phyloP scores from a whole-genome alignment of 2,329 filamentous ascomycete genomes.

The Exophiala dermatitidis region DNA sequence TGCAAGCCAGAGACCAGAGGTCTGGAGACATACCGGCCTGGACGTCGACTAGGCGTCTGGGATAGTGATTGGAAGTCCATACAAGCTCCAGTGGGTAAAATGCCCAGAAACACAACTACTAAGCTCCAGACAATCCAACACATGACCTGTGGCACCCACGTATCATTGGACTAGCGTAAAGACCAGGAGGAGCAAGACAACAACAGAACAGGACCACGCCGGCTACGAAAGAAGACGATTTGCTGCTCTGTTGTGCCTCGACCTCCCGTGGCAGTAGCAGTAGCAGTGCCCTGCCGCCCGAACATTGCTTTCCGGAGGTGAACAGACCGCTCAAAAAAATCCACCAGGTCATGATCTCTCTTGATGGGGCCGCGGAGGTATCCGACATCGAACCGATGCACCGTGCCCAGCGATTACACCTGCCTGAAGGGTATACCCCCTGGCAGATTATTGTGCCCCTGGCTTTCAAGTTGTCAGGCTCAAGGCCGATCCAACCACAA shows the following conservation, averaged over 20 bases:
- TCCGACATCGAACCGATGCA: neutral
- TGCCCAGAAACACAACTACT: too few species aligned
- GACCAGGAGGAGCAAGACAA: too few species aligned
- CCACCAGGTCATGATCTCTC: neutral
- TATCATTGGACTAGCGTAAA: too few species aligned
- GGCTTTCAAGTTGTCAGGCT: neutral
- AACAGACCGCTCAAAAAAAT: too few species aligned
- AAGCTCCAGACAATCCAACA: constrained; percentile 6
- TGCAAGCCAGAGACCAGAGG: constrained; percentile 36
- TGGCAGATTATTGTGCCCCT: neutral
- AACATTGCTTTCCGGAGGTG: too few species aligned
- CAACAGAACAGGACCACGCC: too few species aligned
- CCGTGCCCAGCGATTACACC: neutral
- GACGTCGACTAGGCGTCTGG: constrained; percentile 20
- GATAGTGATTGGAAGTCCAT: neutral
- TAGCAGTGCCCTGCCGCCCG: too few species aligned
- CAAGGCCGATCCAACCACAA: neutral
- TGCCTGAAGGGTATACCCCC: neutral
- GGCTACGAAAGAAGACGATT: too few species aligned
- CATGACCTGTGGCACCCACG: neutral
- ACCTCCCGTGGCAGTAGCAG: too few species aligned
- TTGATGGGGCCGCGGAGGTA: constrained; percentile 18
- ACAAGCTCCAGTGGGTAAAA: too few species aligned
- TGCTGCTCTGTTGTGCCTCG: too few species aligned
- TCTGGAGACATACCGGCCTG: constrained; percentile 41